Evolutionary conservation across 345 rosid species (phyloP).

Genomic region (Acer campestre): DNA sequence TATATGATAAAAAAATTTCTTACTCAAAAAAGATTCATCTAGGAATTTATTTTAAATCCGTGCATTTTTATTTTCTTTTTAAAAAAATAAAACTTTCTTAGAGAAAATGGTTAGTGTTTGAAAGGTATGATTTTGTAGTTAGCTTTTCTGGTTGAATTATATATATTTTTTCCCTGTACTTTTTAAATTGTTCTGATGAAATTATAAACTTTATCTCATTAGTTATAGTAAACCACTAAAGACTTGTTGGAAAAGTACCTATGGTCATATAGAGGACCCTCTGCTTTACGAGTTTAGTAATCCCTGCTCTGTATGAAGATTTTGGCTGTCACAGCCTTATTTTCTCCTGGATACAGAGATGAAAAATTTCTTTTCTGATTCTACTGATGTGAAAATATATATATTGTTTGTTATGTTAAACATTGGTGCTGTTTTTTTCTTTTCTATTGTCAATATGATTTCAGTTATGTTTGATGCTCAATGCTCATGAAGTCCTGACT

Average conservation of each 20-base stretch:
- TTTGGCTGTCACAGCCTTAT: not conserved
- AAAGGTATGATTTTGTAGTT: not conserved
- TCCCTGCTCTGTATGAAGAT: not conserved
- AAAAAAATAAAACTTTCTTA: not conserved
- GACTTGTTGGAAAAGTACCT: not conserved
- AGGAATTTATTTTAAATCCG: not conserved
- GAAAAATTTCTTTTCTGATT: not conserved
- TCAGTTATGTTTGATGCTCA: slow-evolving; percentile 8
- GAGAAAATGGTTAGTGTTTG: not conserved
- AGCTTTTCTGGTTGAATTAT: not conserved
- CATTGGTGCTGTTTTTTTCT: not conserved
- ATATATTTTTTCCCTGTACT: not conserved
- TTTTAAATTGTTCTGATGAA: not conserved
- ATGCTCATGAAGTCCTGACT: not conserved
- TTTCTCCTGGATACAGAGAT: not conserved
- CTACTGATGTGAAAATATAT: not conserved
- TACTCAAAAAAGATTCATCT: not conserved
- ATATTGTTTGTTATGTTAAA: not conserved
- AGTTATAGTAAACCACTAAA: not conserved
- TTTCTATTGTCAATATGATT: not conserved
- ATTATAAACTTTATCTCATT: not conserved
- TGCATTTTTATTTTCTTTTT: not conserved
- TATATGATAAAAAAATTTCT: not conserved
- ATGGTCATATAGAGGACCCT: not conserved
- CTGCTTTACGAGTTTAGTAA: not conserved